Evolutionary conservation across 2,329 filamentous ascomycete genomes (phyloP), one percentile per base, ranked within the genome.

Genomic region (Apiospora sp.): DNA sequence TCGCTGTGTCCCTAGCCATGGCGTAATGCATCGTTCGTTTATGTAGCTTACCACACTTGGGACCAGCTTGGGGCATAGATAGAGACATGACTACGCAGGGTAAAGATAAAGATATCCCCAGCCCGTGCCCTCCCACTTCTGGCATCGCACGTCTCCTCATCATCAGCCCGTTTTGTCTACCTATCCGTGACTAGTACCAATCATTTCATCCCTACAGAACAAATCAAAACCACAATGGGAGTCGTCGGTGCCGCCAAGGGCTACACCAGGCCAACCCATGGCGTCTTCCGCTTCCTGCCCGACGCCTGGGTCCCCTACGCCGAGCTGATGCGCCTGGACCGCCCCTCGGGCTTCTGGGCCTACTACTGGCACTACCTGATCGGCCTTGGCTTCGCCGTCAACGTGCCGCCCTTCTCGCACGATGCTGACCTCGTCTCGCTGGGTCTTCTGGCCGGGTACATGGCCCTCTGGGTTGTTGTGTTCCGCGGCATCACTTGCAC

Each of bases 221-320:
- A 30, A 30, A 30, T 4, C 27, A 30, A 30, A 30, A 30, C 27
- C 27, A 30, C 27, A 30, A 30, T 30, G 27, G 27, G 27, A 2
- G 27, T 30, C 4, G 4, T 30, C 2, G 27, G 27, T 22, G 19
- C 19, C 19, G 10, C 12, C 7, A 49, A 10, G 10, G 37, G 37
- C 48, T 46, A 46, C 16, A 46, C 3, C 8, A 46, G 13, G 44
- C 44, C 44, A 46, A 46, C 7, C 44, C 44, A 46, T 14, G 44
- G 44, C 12, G 68, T 88, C 27, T 75, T 87, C 67, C 83, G 85
- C 77, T 68, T 73, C 34, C 69, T 89, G 10, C 87, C 87, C 1
- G 77, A 75, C 10, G 83, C 85, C 76, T 89, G 87, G 86, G 82
- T 89, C 51, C 87, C 88, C 3, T 90, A 89, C 75, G 86, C 84